Evolutionary conservation across 2,329 filamentous ascomycete species (phyloP).

Genomic region (Elsinoe perseae): DNA sequence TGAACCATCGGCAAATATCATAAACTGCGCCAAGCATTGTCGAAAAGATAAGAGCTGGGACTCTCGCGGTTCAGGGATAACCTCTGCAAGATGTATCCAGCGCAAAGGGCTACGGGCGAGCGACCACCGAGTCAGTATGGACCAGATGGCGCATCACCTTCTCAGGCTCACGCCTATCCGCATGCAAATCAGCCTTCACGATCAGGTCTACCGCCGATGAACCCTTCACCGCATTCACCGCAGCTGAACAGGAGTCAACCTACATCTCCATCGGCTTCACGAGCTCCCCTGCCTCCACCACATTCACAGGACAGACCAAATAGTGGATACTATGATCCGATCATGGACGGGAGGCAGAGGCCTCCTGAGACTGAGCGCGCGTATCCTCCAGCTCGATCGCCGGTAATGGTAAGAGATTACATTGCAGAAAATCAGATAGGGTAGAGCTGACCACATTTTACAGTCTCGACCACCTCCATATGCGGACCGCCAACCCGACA

Average conservation of each 20-base stretch:
- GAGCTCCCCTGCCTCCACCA: constrained; percentile 21
- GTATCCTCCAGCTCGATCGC: constrained; percentile 30
- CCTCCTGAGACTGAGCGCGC: constrained; percentile 30
- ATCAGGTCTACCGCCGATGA: constrained; percentile 22
- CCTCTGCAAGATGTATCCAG: constrained; percentile 13
- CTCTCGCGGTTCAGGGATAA: not conserved
- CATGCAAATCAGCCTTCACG: constrained; percentile 26
- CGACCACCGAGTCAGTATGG: constrained; percentile 10
- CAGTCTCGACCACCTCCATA: constrained; percentile 7
- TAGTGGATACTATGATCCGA: constrained; percentile 45
- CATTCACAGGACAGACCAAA: constrained; percentile 34
- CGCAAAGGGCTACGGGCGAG: constrained; percentile 13
- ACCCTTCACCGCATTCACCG: constrained; percentile 24
- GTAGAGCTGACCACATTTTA: not conserved
- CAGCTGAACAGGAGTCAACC: constrained; percentile 30
- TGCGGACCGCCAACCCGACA: constrained; percentile 1
- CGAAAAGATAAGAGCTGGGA: not conserved
- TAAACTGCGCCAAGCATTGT: not conserved
- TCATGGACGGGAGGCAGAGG: constrained; percentile 36
- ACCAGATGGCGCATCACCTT: constrained; percentile 28
- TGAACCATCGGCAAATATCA: not conserved
- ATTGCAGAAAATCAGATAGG: not conserved
- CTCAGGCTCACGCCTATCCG: constrained; percentile 29
- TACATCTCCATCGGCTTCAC: constrained; percentile 31
- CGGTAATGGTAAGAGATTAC: constrained; percentile 22